Evolutionary conservation across 306 rosid genomes (phyloP).

Genomic region (Dryas octopetala): DNA sequence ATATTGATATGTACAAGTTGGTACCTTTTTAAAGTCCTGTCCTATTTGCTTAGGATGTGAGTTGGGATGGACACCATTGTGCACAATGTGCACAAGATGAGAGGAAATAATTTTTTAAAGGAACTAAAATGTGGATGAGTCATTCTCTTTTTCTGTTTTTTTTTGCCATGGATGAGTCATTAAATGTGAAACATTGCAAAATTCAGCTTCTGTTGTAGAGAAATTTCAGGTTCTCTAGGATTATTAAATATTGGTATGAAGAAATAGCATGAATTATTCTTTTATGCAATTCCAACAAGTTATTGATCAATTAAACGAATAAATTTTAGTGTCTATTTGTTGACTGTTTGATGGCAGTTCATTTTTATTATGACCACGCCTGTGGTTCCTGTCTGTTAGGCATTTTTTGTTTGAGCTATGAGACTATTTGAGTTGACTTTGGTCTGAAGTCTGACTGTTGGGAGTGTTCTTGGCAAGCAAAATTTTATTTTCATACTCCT

Average conservation of each 20-base stretch:
- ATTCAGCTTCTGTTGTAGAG: background rate
- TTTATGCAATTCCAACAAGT: background rate
- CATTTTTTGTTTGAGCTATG: too few species aligned
- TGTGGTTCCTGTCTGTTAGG: too few species aligned
- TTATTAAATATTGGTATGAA: background rate
- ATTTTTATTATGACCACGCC: too few species aligned
- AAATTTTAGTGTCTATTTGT: background rate
- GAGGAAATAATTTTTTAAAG: background rate
- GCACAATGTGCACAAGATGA: background rate
- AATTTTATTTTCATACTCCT: too few species aligned
- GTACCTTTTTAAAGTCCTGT: constrained; percentile 1
- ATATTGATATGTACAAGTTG: constrained; percentile 19
- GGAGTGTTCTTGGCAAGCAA: too few species aligned
- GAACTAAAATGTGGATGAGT: background rate
- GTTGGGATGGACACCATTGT: background rate
- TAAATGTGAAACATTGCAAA: background rate
- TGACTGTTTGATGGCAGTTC: background rate
- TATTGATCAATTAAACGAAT: background rate
- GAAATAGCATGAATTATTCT: background rate
- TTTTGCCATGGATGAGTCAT: background rate
- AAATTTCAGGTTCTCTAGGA: background rate
- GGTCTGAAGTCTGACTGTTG: too few species aligned
- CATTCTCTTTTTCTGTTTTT: too few species aligned
- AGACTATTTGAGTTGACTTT: too few species aligned
- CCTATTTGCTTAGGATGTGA: background rate